phyloP scores from a whole-genome alignment of 2,329 filamentous ascomycete genomes.

The Verticillium nubilum region DNA sequence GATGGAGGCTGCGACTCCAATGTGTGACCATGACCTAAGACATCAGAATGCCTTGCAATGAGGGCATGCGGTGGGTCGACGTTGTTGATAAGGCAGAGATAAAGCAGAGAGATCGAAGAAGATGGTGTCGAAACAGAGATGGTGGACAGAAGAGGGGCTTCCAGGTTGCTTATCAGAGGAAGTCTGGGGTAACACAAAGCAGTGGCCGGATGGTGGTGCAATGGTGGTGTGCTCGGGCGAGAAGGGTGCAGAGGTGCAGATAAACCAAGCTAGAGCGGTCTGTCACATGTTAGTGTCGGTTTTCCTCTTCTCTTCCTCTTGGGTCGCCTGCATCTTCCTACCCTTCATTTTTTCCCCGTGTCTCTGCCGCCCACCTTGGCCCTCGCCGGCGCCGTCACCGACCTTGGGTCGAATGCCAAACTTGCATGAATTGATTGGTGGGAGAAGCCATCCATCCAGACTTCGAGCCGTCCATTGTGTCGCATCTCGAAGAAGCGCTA shows the following conservation, averaged over 20 bases:
- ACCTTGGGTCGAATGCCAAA: not conserved
- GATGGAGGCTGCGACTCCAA: not conserved
- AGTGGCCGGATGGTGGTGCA: not conserved
- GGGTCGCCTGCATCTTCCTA: no score
- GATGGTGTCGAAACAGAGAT: not conserved
- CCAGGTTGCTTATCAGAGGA: not conserved
- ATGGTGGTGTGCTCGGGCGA: not conserved
- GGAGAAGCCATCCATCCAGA: not conserved
- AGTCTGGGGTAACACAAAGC: not conserved
- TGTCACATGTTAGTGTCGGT: not conserved
- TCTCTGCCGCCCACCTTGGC: not conserved
- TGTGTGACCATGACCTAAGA: not conserved
- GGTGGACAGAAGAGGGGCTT: not conserved
- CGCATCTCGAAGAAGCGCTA: not conserved
- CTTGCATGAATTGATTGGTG: not conserved
- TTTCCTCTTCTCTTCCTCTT: not conserved
- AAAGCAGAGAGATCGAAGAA: not conserved
- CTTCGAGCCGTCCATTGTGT: not conserved
- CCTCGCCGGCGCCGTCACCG: not conserved
- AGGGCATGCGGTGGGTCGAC: not conserved
- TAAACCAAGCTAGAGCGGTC: not conserved
- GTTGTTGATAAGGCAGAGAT: not conserved
- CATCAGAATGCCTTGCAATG: not conserved
- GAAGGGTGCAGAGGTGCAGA: not conserved
- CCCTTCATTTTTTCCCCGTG: not conserved